Base-by-base conservation (phyloP, 148 eudicot species). In the Rhododendron griersonianum region DNA sequence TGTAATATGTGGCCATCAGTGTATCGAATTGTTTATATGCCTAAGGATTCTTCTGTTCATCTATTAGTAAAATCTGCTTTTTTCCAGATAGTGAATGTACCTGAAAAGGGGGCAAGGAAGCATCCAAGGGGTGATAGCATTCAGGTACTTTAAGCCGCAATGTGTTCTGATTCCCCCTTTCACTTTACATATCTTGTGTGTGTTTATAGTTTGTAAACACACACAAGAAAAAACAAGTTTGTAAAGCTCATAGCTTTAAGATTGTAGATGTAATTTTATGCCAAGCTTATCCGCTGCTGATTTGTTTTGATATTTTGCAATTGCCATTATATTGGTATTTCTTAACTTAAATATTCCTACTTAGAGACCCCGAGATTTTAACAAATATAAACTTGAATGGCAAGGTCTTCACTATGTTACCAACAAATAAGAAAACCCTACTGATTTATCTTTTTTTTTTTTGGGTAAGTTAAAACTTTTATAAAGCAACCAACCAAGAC, bases 71-170 rank as follows among this genome's bases (percentile, higher is more conserved):
- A 28, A 21, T 39, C 8, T 61, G 14, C 83, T n/a, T 45, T 81
- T 86, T 84, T 89, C 84, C 88, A 94, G 96, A 91, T 94, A 85
- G 93, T 94, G 44, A 94, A 87, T 77, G 92, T 94, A 85, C 95
- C 96, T 87, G 96, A 94, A 87, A 94, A 92, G 87, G 95, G 94
- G 83, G 89, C 96, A 13, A 88, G 96, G 88, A 94, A 92, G 91
- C 93, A 92, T 89, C 92, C 96, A 71, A 89, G 95, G 71, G 93
- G 91, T 65, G 96, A 94, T 55, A 91, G 89, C 83, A 91, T 94
- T 90, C 95, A 94, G 92, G 94, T 91, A 90, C 80, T 47, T 39
- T 35, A 21, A 39, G 21, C 73, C 37, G 83, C 33, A 44, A 4
- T 39, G 41, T 21, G 69, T 75, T 11, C 81, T 21, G 74, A 51